Evolutionary conservation across 352 stramenopile genomes (phyloP).

Genomic region (Elongisporangium undulatum): DNA sequence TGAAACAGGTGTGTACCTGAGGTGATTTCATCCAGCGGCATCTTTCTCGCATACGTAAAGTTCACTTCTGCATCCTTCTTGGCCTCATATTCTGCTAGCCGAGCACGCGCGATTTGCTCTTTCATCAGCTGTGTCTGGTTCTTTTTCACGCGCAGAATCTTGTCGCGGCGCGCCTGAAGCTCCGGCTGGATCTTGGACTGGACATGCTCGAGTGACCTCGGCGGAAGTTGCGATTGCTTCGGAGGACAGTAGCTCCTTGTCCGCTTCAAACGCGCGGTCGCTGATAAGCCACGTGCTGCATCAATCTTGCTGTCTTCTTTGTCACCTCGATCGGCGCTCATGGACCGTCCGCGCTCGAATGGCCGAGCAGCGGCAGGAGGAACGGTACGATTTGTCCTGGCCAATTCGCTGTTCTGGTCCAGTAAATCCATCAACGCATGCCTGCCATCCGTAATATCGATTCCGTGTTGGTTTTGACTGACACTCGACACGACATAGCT

Average conservation of each 20-base stretch:
- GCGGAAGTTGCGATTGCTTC: not conserved
- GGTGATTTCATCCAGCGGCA: constrained; percentile 48
- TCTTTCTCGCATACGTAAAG: constrained; percentile 19
- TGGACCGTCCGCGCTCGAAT: not conserved
- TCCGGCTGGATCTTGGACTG: constrained; percentile 66
- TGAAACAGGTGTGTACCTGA: constrained; percentile 23
- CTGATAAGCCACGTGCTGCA: not conserved
- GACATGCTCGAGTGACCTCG: constrained; percentile 29
- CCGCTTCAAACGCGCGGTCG: not conserved
- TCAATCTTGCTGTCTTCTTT: not conserved
- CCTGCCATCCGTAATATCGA: not conserved
- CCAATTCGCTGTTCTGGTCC: not conserved
- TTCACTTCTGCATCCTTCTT: constrained; percentile 23
- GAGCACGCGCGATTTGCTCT: constrained; percentile 47
- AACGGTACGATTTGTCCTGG: not conserved
- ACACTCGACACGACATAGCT: constrained; percentile 49
- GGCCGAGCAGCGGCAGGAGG: not conserved
- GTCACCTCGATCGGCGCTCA: not conserved
- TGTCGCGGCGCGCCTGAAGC: constrained; percentile 42
- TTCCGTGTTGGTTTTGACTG: constrained; percentile 8
- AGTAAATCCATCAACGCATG: not conserved
- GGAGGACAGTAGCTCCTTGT: constrained; percentile 1
- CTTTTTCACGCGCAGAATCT: constrained; percentile 71
- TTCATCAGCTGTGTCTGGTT: constrained; percentile 73
- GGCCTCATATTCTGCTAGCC: constrained; percentile 57